Conservation (phyloP, 2,329 filamentous ascomycete species). For the Trichoderma afroharzianum region DNA sequence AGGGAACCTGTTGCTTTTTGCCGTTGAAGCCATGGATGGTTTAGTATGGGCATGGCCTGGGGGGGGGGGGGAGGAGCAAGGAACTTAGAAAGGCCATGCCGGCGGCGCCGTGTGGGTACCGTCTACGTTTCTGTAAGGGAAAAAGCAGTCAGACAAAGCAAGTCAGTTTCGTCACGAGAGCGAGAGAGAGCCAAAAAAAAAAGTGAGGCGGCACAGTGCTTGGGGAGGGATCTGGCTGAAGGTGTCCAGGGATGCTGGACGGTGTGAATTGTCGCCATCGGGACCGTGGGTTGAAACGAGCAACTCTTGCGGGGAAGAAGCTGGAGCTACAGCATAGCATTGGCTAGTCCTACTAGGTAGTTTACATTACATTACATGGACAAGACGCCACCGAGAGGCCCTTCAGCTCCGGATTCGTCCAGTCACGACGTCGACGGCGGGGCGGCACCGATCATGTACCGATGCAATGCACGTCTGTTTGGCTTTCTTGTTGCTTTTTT, state of each 20-base stretch:
- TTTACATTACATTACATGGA: too few relatives aligned
- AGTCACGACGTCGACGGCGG: constrained; percentile 5
- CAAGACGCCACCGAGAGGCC: constrained; percentile 10
- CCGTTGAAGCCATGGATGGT: constrained; percentile 5
- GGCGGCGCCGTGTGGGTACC: constrained; percentile 14
- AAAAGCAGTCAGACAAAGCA: neutral
- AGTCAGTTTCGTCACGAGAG: neutral
- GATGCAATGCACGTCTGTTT: constrained; percentile 18
- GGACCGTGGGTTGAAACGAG: constrained; percentile 17
- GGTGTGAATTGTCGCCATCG: constrained; percentile 21
- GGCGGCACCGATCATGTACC: constrained; percentile 15
- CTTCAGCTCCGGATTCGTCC: constrained; percentile 14
- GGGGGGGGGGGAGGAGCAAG: constrained; percentile 10
- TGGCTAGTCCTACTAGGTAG: neutral
- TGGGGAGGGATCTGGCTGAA: neutral
- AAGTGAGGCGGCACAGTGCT: constrained; percentile 12
- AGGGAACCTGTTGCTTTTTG: constrained; percentile 23
- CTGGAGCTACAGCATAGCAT: neutral
- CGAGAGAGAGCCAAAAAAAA: neutral
- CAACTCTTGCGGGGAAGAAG: constrained; percentile 18
- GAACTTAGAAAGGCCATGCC: constrained; percentile 8
- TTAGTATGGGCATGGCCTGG: neutral
- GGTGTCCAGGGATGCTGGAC: neutral
- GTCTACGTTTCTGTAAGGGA: neutral
- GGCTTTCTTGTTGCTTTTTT: neutral